Percentiles rank a stretch among this genome's conserved stretches.
These are phyloP conservation scores for Chlorella sp. DNA, from an alignment of 139 green algal species.

Conservation along the genomic window DNA sequence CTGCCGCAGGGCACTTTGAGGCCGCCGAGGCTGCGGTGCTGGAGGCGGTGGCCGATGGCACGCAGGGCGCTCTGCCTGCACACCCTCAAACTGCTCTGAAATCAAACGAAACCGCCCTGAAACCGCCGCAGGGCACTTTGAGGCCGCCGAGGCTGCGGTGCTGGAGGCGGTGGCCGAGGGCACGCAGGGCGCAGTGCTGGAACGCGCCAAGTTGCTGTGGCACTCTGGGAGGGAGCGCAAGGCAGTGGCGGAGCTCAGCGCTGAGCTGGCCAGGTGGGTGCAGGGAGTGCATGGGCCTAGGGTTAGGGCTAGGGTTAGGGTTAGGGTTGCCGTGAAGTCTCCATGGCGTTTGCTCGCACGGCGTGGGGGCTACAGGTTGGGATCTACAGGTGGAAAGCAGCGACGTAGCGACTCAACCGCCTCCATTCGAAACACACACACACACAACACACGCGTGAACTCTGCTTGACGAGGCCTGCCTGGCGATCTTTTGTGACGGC, in stretches of 20 bases:
- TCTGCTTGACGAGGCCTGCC: no score
- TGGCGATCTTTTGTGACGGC: no score
- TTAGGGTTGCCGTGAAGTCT: no score
- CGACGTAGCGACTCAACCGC: no score
- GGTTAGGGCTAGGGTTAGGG: no score
- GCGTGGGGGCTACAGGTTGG: no score
- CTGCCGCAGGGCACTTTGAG: constrained; percentile 61
- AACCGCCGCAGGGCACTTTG: constrained; percentile 54
- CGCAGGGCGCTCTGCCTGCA: neutral
- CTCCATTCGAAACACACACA: no score
- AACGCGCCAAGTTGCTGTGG: constrained; percentile 85
- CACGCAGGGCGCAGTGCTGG: constrained; percentile 49
- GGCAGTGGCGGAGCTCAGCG: constrained; percentile 57
- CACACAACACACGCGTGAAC: no score
- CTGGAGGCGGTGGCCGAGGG: constrained; percentile 66
- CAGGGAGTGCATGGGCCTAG: no score
- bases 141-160: constrained; percentile 71
- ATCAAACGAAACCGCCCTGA: neutral
- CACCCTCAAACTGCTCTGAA: neutral
- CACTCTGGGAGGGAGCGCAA: constrained; percentile 52
- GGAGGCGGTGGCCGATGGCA: constrained; percentile 30
- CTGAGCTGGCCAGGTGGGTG: no score
- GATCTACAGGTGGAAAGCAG: no score
- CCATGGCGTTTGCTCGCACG: no score
- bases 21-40: constrained; percentile 72